Conservation (phyloP, 768 basidiomycete genomes). For the Asterophora parasitica region DNA sequence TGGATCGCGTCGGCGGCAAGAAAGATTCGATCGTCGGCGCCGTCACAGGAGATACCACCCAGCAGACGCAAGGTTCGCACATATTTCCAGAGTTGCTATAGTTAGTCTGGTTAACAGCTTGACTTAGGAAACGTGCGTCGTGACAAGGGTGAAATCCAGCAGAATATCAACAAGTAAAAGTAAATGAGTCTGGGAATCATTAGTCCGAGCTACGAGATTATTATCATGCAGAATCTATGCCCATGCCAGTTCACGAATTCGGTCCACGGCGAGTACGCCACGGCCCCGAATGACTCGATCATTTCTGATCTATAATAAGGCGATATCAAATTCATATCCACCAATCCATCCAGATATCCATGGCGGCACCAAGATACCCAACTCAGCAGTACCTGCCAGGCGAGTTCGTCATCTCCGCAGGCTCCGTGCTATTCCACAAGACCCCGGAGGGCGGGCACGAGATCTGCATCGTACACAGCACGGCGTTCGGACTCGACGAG, state of each 20-base stretch:
- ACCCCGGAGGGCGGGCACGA: slow-evolving; percentile 20
- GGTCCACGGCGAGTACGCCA: no score
- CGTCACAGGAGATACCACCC: slow-evolving; percentile 43
- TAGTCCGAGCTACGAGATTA: no score
- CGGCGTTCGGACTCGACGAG: slow-evolving; percentile 12
- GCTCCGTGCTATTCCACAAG: slow-evolving; percentile 35
- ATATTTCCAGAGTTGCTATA: not conserved
- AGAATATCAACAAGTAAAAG: slow-evolving; percentile 14
- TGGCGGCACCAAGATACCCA: slow-evolving; percentile 4
- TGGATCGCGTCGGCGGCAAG: slow-evolving; percentile 41
- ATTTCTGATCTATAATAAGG: no score
- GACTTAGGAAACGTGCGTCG: slow-evolving; percentile 39
- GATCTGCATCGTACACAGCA: slow-evolving; percentile 36
- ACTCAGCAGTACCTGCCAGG: slow-evolving; percentile 22
- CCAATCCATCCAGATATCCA: not conserved
- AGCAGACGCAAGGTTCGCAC: slow-evolving; percentile 36
- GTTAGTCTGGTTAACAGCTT: not conserved
- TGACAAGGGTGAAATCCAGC: slow-evolving; percentile 12
- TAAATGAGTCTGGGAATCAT: not conserved
- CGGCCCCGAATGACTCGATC: no score
- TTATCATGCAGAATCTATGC: no score
- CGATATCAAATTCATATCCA: no score
- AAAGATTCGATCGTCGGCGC: slow-evolving; percentile 44
- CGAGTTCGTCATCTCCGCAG: slow-evolving; percentile 37
- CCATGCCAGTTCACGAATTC: no score